Percentiles rank a stretch among this genome's conserved stretches.
phyloP scores from a whole-genome alignment of 805 yeast genomes.

The Barnettozyma salicaria region DNA sequence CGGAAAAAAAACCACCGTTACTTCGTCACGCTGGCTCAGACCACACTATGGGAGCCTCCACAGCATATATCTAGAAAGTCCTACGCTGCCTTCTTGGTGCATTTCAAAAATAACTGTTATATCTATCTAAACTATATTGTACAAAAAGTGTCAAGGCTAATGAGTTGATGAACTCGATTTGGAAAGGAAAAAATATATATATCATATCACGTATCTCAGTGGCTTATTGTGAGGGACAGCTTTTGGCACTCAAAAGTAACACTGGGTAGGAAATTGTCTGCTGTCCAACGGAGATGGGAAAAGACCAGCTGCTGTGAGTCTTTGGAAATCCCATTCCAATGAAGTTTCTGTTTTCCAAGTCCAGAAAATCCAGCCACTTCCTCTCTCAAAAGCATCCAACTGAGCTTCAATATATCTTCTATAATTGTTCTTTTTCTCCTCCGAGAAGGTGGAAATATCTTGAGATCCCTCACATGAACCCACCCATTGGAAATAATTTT shows the following conservation, averaged over 20 bases:
- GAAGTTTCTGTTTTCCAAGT: conserved; percentile 82
- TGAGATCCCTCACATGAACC: conserved; percentile 58
- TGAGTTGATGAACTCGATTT: too few relatives aligned
- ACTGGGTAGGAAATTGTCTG: conserved; percentile 67
- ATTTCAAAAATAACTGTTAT: too few relatives aligned
- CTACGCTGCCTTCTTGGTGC: too few relatives aligned
- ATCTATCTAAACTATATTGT: too few relatives aligned
- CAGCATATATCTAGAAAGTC: too few relatives aligned
- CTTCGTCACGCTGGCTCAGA: too few relatives aligned
- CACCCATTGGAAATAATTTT: conserved; percentile 33
- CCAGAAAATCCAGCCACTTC: conserved; percentile 92
- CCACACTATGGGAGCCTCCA: too few relatives aligned
- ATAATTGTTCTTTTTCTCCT: conserved; percentile 46
- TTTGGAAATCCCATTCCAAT: conserved; percentile 80
- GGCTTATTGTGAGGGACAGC: too few relatives aligned
- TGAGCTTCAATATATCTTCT: conserved; percentile 84
- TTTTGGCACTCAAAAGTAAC: conserved; percentile 33
- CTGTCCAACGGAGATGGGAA: conserved; percentile 77
- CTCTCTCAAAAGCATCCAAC: conserved; percentile 72
- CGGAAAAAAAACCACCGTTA: too few relatives aligned
- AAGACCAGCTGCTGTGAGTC: conserved; percentile 48
- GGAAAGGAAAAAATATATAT: too few relatives aligned
- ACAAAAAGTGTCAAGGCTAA: too few relatives aligned
- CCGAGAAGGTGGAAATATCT: conserved; percentile 52
- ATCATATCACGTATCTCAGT: too few relatives aligned